phyloP scores from a whole-genome alignment of 306 rosid genomes.

The Begonia loranthoides region DNA sequence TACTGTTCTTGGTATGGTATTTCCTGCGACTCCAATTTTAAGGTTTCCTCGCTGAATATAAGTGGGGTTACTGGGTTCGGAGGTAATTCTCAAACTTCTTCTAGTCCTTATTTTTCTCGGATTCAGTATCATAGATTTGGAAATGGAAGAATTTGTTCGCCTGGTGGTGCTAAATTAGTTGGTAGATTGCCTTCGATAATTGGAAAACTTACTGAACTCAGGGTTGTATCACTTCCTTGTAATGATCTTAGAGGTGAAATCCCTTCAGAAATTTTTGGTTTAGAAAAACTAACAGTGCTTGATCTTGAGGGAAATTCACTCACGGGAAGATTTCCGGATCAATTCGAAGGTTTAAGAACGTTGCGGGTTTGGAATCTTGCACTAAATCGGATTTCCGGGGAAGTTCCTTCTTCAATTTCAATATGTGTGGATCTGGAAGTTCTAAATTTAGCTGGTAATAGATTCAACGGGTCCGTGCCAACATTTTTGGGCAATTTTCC shows the following conservation, averaged over 20 bases:
- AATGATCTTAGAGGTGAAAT: conserved; percentile 17
- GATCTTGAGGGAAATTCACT: conserved; percentile 30
- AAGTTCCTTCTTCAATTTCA: conserved; percentile 13
- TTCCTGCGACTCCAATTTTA: conserved; percentile 13
- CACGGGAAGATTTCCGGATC: conserved; percentile 10
- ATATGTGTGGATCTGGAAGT: conserved; percentile 12
- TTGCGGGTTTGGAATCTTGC: conserved; percentile 23
- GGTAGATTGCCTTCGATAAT: conserved; percentile 20
- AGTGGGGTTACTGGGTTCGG: conserved; percentile 2
- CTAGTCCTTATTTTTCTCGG: conserved; percentile 17
- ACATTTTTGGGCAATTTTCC: conserved; percentile 11
- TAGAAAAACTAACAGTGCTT: conserved; percentile 24
- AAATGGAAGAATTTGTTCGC: conserved; percentile 9
- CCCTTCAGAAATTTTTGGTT: conserved; percentile 18
- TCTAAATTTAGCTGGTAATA: conserved; percentile 21
- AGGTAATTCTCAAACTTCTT: conserved; percentile 14
- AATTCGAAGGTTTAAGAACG: conserved; percentile 16
- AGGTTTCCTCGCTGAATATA: conserved; percentile 15
- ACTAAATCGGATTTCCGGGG: conserved; percentile 20
- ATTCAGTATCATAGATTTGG: conserved; percentile 8
- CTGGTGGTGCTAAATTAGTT: conserved; percentile 4
- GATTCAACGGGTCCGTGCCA: conserved; percentile 15
- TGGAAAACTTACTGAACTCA: conserved; percentile 18
- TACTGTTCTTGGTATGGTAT: conserved; percentile 25
- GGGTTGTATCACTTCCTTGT: conserved; percentile 16